Base-by-base conservation (phyloP, 169 alveolate species). In the Plasmodium ovale region DNA sequence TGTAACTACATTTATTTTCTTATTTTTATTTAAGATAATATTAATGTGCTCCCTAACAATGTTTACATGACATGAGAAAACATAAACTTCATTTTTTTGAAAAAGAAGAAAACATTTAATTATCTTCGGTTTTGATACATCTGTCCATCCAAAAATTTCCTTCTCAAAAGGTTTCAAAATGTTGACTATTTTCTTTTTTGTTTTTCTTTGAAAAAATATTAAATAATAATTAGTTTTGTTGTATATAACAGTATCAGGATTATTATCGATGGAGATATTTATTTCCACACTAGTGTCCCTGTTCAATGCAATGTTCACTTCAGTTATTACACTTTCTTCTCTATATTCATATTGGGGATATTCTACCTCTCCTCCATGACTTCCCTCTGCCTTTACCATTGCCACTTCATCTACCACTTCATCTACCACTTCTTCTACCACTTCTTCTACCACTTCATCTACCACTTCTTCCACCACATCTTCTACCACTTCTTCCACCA, bases 131-230 rank as follows among this genome's bases (percentile, higher is more conserved):
- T 77, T 77, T 0, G 69, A 77, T 7, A 62, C 68, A 4, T 77
- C 88, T 0, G 88, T 16, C 88, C 88, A 77, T 44, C 88, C 88
- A 25, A 77, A 77, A 12, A 77, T 77, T 31, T 77, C 88, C 62
- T 68, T 44, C 2, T 68, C 79, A 62, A 39, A 62, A 9, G 88
- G 88, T 35, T 77, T 60, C 42, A 77, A 62, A 1, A 77, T 3
- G 19, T 77, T 77, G 3, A 77, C 68, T 0, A 77, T 77, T 54
- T 77, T 77, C 31, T 77, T 77, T 25, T 77, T 77, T 2, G 88
- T 77, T 35, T 77, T 77, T 25, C 79, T 29, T 60, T 77, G 88
- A 53, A 60, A 77, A 77, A 44, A 77, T 60, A 77, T 64, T 35
- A 77, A 10, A 4, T 64, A 62, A n/a, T 77, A 77, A n/a, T 77